A percentile compares a stretch with the other conserved stretches of the same genome.
Conservation (phyloP, 2,329 filamentous ascomycete genomes). For the Paraphaeosphaeria minitans region DNA sequence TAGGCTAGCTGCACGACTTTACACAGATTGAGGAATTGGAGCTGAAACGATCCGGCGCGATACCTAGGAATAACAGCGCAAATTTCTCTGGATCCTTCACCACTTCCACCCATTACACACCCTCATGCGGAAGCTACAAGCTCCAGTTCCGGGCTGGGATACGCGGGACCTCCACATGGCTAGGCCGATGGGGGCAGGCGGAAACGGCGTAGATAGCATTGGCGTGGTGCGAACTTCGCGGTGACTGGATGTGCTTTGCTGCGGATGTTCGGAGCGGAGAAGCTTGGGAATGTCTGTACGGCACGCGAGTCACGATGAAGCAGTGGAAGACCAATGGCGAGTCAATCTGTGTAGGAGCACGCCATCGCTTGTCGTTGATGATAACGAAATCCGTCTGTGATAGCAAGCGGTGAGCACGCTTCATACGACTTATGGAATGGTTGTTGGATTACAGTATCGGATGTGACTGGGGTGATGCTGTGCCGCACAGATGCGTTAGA, state of each 20-base stretch:
- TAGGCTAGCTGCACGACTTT: not conserved
- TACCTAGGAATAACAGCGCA: not conserved
- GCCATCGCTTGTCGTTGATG: not conserved
- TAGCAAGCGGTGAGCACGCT: not conserved
- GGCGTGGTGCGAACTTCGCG: not conserved
- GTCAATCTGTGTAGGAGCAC: not conserved
- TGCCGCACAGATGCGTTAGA: not conserved
- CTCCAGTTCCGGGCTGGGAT: not conserved
- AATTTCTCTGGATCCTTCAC: not conserved
- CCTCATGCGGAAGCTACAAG: not conserved
- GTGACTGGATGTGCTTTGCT: slow-evolving; percentile 16
- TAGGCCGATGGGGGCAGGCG: not conserved
- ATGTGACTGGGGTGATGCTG: not conserved
- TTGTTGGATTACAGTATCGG: not conserved
- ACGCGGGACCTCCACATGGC: not conserved
- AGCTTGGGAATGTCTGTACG: not conserved
- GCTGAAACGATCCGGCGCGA: not conserved
- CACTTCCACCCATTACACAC: too few species aligned
- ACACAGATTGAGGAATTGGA: not conserved
- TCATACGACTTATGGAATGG: not conserved
- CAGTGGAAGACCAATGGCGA: not conserved
- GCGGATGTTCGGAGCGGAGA: slow-evolving; percentile 19
- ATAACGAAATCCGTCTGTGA: not conserved
- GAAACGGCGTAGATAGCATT: slow-evolving; percentile 2
- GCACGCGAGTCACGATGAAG: slow-evolving; percentile 12